A percentile compares a stretch with the other conserved stretches of the same genome.
Evolutionary conservation across 768 basidiomycete genomes (phyloP).

Genomic region (Termitomyces sp.): DNA sequence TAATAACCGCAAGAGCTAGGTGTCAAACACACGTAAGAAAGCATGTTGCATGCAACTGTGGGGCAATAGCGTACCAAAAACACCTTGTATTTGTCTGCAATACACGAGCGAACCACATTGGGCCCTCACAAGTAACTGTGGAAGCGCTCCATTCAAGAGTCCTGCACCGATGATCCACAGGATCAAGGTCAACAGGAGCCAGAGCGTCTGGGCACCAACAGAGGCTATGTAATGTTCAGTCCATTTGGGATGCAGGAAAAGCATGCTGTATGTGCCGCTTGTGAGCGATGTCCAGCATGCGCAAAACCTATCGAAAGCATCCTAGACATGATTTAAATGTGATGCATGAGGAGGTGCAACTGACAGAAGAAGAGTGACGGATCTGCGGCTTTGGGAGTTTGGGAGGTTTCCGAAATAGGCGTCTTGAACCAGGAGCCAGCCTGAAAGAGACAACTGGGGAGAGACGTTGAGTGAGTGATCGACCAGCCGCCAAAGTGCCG

Average conservation of each 20-base stretch:
- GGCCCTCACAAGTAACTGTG: slow-evolving; percentile 33
- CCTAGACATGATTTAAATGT: not conserved
- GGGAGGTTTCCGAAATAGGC: slow-evolving; percentile 48
- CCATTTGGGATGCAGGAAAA: slow-evolving; percentile 58
- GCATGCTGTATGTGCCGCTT: slow-evolving; percentile 45
- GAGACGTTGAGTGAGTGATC: not conserved
- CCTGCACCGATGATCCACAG: slow-evolving; percentile 57
- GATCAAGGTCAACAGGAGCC: slow-evolving; percentile 54
- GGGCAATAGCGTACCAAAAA: slow-evolving; percentile 39
- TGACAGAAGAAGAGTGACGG: slow-evolving; percentile 45
- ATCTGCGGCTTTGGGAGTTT: slow-evolving; percentile 35
- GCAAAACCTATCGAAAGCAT: slow-evolving; percentile 36
- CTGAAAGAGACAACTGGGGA: slow-evolving; percentile 44
- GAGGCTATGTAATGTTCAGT: slow-evolving; percentile 49
- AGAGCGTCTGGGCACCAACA: slow-evolving; percentile 53
- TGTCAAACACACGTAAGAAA: not conserved
- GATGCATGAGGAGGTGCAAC: slow-evolving; percentile 12
- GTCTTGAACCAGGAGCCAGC: slow-evolving; percentile 58
- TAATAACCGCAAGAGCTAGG: slow-evolving; percentile 43
- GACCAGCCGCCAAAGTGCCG: not conserved
- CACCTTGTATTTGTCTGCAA: slow-evolving; percentile 49
- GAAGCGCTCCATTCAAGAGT: slow-evolving; percentile 44
- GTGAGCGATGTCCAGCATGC: slow-evolving; percentile 59
- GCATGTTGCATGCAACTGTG: not conserved
- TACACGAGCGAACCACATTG: slow-evolving; percentile 44